These are phyloP conservation scores for Lyophyllum shimeji DNA, from an alignment of 768 basidiomycete species.

Conservation along the genomic window DNA sequence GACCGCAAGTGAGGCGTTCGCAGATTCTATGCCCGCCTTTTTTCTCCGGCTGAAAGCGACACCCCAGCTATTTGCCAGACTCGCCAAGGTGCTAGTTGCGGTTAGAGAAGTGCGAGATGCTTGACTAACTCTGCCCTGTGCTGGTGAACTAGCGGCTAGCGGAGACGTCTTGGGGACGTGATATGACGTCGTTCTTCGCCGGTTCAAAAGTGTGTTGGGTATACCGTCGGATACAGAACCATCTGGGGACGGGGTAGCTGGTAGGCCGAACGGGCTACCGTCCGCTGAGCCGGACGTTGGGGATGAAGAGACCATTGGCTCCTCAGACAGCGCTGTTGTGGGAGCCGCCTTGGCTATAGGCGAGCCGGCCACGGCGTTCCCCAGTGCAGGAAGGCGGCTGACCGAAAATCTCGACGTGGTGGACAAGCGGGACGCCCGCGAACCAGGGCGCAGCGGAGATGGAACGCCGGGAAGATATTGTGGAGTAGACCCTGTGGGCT, in stretches of 20 bases:
- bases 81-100: conserved; percentile 54
- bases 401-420: conserved; percentile 69
- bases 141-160: conserved; percentile 32
- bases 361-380: conserved; percentile 41
- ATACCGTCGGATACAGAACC: conserved; percentile 65
- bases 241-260: conserved; percentile 56
- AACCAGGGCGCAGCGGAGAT: conserved; percentile 70
- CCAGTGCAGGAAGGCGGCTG: conserved; percentile 60
- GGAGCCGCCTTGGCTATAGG: conserved; percentile 58
- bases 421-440: conserved; percentile 69
- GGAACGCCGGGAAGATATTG: conserved; percentile 36
- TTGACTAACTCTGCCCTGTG: conserved; percentile 25
- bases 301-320: conserved; percentile 41
- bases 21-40: conserved; percentile 21
- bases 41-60: conserved; percentile 62
- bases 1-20: not conserved
- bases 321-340: conserved; percentile 67
- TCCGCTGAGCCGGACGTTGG: conserved; percentile 43
- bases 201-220: conserved; percentile 38
- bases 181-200: conserved; percentile 62
- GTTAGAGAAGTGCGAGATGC: conserved; percentile 32
- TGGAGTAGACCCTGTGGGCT: conserved; percentile 32
- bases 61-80: conserved; percentile 64
- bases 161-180: conserved; percentile 54
- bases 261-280: conserved; percentile 37